Base-by-base conservation (phyloP, 140 eudicot species). In the Senecio squalidus region DNA sequence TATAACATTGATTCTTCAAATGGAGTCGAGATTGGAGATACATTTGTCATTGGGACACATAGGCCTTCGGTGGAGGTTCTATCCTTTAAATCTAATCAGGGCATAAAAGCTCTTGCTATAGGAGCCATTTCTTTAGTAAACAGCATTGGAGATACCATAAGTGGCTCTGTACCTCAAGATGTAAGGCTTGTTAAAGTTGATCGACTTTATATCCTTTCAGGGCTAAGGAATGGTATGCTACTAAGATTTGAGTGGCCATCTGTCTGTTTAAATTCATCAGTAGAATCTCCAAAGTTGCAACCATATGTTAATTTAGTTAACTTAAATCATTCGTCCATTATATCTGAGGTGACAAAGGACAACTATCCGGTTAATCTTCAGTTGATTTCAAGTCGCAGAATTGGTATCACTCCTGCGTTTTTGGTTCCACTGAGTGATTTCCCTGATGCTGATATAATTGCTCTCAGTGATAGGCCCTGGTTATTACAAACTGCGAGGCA, bases 401-500 rank as follows among this genome's bases (percentile, higher is more conserved):
- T 92, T 45, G 98, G 98, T 34, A 79, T 92, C 63, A 75, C 98
- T 36, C 98, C 98, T 26, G 92, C 78, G 39, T 87, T 87, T 67
- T 74, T 92, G 69, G 83, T 92, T 70, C 85, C 98, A 8, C 50
- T 92, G 66, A 75, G 58, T 60, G 96, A 87, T 84, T 68, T 61
- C 26, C 78, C 79, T 4, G 86, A 81, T 70, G 78, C 96, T 25
- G 98, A 92, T 67, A 68, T 92, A 49, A 92, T 92, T 56, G 90
- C 94, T 79, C 91, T 92, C 28, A 87, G 98, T 73, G 98, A 92
- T 60, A 75, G 96, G 70, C 98, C 98, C 53, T 92, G 98, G 98
- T 77, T 92, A 25, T 72, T 92, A 62, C 98, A 92, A 60, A 70
- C 92, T 60, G 96, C 98, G 64, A 87, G 96, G 58, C 98, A 82